Conservation (phyloP, 805 yeast species). For the Starmerella powellii region DNA sequence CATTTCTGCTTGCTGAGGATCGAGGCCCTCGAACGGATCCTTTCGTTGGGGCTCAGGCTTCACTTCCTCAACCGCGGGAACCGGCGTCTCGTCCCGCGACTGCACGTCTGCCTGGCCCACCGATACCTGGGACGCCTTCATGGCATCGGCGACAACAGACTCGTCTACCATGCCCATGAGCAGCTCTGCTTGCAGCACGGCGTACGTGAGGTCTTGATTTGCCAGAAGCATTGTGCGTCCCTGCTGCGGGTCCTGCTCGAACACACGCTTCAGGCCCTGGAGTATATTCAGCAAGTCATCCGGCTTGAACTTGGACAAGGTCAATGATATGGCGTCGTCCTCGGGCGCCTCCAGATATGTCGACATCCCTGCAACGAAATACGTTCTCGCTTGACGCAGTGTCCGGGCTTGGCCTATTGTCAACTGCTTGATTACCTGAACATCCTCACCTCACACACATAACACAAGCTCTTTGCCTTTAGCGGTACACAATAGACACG, state of each 20-base stretch:
- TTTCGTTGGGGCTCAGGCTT: neutral
- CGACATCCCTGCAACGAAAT: neutral
- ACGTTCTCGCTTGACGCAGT: neutral
- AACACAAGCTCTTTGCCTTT: too few species aligned
- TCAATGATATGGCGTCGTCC: slow-evolving; percentile 35
- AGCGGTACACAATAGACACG: neutral
- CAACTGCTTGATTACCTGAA: too few species aligned
- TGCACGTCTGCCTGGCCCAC: slow-evolving; percentile 10
- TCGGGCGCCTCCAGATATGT: slow-evolving; percentile 15
- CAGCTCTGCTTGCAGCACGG: slow-evolving; percentile 59
- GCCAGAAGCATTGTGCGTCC: slow-evolving; percentile 50
- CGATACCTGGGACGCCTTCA: slow-evolving; percentile 9
- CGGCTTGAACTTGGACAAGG: slow-evolving; percentile 41
- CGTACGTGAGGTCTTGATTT: slow-evolving; percentile 65
- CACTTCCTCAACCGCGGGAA: neutral
- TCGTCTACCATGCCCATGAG: slow-evolving; percentile 31
- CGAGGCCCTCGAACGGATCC: slow-evolving; percentile 22
- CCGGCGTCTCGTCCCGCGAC: neutral
- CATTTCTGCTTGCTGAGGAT: slow-evolving; percentile 35
- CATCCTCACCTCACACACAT: neutral
- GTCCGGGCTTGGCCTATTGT: too few species aligned
- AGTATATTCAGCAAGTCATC: slow-evolving; percentile 39
- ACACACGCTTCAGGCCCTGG: slow-evolving; percentile 46
- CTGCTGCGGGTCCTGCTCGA: slow-evolving; percentile 44
- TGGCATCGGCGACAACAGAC: slow-evolving; percentile 21